Percentiles rank a stretch among this genome's conserved stretches.
phyloP scores from a whole-genome alignment of 2,329 filamentous ascomycete genomes.

The Coniochaeta sp. region DNA sequence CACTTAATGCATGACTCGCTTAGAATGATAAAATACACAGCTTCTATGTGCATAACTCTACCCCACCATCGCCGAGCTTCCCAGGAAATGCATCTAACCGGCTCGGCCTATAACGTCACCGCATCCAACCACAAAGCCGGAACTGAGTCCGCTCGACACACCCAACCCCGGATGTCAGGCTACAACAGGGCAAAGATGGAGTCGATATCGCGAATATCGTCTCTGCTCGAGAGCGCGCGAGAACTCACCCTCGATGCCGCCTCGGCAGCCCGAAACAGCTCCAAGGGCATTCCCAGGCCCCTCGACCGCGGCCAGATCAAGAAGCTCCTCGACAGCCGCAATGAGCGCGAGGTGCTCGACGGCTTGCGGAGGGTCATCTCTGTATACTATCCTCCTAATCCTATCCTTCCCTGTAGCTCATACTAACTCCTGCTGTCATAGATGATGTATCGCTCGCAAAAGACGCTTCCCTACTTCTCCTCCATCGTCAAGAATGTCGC shows the following conservation, averaged over 20 bases:
- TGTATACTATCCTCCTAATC: conserved; percentile 42
- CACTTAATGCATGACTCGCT: background rate
- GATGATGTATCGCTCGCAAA: conserved; percentile 93
- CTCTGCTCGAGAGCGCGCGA: conserved; percentile 89
- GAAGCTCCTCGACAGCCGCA: conserved; percentile 88
- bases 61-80: background rate
- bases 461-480: conserved; percentile 91
- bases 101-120: background rate
- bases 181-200: conserved; percentile 57
- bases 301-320: conserved; percentile 81
- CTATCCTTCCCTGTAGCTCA: background rate
- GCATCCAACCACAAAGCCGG: background rate
- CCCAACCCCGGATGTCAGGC: background rate
- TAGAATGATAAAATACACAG: background rate
- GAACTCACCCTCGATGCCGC: conserved; percentile 97
- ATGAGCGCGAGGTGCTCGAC: conserved; percentile 88
- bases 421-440: conserved; percentile 27
- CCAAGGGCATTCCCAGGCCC: conserved; percentile 47
- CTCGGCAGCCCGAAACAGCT: conserved; percentile 67
- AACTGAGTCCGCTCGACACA: background rate
- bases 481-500: conserved; percentile 97
- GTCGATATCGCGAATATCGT: conserved; percentile 90
- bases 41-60: background rate
- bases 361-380: conserved; percentile 83
- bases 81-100: background rate